Conservation (phyloP, 345 rosid genomes). For the Eucalyptus leucophloia region DNA sequence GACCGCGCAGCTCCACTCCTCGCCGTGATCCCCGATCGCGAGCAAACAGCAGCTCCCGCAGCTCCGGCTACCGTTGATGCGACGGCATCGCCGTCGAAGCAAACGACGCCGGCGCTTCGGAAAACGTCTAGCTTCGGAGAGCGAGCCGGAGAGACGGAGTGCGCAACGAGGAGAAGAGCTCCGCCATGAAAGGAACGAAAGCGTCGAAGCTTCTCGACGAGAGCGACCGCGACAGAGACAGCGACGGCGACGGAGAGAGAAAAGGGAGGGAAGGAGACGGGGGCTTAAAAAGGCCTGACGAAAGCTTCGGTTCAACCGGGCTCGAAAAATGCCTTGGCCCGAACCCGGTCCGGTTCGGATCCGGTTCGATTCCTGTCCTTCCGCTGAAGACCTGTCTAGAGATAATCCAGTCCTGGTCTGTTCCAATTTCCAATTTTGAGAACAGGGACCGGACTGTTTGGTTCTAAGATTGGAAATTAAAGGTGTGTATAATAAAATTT, state of each 20-base stretch:
- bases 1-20: not conserved
- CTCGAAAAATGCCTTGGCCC: not conserved
- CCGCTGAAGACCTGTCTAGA: not conserved
- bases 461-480: no score
- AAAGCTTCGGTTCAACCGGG: not conserved
- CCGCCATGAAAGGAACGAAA: not conserved
- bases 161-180: not conserved
- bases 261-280: not conserved
- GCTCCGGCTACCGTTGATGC: not conserved
- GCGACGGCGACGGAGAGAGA: not conserved
- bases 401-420: accelerated
- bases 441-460: accelerated
- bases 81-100: not conserved
- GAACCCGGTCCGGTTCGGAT: not conserved
- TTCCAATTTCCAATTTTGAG: no score
- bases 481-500: no score
- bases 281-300: not conserved
- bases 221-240: not conserved
- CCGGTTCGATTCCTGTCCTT: not conserved
- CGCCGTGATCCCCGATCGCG: not conserved
- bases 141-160: not conserved
- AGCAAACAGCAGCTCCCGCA: not conserved
- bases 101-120: not conserved
- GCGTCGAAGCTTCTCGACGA: not conserved
- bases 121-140: not conserved